These are phyloP conservation scores for Fusarium bulbicola DNA, from an alignment of 2,329 filamentous ascomycete genomes.

Conservation along the genomic window DNA sequence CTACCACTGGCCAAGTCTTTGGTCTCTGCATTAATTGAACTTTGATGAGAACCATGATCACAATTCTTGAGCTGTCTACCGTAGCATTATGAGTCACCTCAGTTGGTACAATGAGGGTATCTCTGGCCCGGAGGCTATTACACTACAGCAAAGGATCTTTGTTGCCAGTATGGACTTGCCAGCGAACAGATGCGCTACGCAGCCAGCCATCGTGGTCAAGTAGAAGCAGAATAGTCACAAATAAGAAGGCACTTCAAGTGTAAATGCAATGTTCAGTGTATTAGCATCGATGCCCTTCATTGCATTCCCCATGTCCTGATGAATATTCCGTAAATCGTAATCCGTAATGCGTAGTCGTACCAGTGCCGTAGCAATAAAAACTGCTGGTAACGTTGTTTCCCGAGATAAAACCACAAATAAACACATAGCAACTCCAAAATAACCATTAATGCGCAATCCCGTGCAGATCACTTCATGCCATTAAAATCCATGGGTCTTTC, in stretches of 20 bases:
- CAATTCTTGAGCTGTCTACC: background rate
- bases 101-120: background rate
- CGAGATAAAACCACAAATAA: background rate
- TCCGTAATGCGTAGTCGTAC: background rate
- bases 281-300: background rate
- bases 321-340: background rate
- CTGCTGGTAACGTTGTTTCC: background rate
- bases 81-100: background rate
- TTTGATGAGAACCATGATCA: background rate
- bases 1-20: background rate
- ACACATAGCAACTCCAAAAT: background rate
- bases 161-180: background rate
- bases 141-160: background rate
- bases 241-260: background rate
- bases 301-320: background rate
- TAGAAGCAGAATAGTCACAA: background rate
- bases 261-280: background rate
- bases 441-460: background rate
- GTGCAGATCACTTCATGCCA: background rate
- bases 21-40: background rate
- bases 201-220: background rate
- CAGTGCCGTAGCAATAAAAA: background rate
- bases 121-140: no score
- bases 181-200: background rate
- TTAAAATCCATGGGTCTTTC: background rate